Percentiles rank a stretch among this genome's conserved stretches.
These are phyloP conservation scores for Magnusiomyces tetraspermus DNA, from an alignment of 1,139 yeast species.

Conservation along the genomic window DNA sequence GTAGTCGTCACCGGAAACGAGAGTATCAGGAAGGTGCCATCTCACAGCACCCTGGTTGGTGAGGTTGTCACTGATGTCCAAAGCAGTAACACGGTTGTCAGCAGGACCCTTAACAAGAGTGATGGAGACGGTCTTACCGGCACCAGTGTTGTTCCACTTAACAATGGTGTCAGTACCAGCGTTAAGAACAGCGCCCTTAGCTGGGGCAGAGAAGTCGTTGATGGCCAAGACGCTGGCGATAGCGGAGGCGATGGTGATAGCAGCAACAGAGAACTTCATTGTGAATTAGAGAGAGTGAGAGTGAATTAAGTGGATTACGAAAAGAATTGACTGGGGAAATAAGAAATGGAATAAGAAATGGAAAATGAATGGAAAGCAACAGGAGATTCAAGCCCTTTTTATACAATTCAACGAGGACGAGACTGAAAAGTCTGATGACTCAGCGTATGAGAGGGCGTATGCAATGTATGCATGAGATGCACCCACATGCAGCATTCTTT, in stretches of 20 bases:
- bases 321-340: conserved; percentile 1
- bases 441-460: too few species aligned
- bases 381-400: too few species aligned
- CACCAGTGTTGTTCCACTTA: conserved; percentile 30
- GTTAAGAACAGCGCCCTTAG: conserved; percentile 22
- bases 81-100: conserved; percentile 27
- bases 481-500: too few species aligned
- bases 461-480: too few species aligned
- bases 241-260: conserved; percentile 17
- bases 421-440: too few species aligned
- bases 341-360: too few species aligned
- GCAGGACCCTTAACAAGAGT: conserved; percentile 30
- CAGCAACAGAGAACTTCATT: conserved; percentile 17
- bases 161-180: conserved; percentile 31
- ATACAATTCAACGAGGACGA: neutral
- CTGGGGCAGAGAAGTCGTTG: conserved; percentile 31
- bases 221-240: conserved; percentile 13
- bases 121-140: conserved; percentile 29
- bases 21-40: conserved; percentile 31
- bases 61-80: conserved; percentile 30
- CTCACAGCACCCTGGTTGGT: conserved; percentile 33
- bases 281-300: neutral
- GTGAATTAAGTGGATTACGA: conserved; percentile 10
- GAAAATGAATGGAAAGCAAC: too few species aligned
- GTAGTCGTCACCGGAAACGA: conserved; percentile 28